A percentile compares a stretch with the other conserved stretches of the same genome.
These are phyloP conservation scores for Pseudogymnoascus sp. DNA, from an alignment of 2,329 filamentous ascomycete species.

Conservation along the genomic window DNA sequence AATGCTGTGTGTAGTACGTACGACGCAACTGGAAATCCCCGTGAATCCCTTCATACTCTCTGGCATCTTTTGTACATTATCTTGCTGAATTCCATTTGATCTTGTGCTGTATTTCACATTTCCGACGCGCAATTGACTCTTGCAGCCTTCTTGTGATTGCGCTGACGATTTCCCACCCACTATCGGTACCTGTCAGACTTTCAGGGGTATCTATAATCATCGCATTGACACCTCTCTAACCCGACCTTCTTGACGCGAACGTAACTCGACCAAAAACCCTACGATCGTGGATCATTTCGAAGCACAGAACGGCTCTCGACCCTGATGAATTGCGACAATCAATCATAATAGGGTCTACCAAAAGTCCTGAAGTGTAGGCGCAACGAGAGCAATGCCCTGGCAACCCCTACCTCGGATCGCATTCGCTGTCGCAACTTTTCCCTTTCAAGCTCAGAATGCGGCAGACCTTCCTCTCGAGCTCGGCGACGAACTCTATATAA, in stretches of 20 bases:
- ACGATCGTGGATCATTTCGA: not conserved
- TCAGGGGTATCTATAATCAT: constrained; percentile 3
- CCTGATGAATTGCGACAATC: constrained; percentile 4
- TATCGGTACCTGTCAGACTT: constrained; percentile 7
- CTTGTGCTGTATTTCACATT: not conserved
- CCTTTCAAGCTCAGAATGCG: constrained; percentile 77
- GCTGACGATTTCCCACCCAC: not conserved
- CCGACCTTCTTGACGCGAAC: constrained; percentile 1
- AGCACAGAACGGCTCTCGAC: not conserved
- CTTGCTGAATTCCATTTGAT: not conserved
- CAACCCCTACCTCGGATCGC: constrained; percentile 92
- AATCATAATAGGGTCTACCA: not conserved
- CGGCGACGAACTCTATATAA: constrained; percentile 97
- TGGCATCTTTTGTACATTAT: not conserved
- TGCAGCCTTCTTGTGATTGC: not conserved
- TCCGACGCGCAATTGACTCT: not conserved
- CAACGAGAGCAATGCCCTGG: constrained; percentile 67
- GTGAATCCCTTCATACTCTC: constrained; percentile 1
- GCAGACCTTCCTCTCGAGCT: constrained; percentile 94
- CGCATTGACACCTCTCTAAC: constrained; percentile 1
- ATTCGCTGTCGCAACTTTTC: constrained; percentile 93
- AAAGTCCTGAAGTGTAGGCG: not conserved
- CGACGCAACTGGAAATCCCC: not conserved
- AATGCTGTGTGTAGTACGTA: not conserved
- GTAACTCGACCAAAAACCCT: not conserved